A percentile compares a stretch with the other conserved stretches of the same genome.
Conservation (phyloP, 768 basidiomycete species). For the Tylopilus sp. region DNA sequence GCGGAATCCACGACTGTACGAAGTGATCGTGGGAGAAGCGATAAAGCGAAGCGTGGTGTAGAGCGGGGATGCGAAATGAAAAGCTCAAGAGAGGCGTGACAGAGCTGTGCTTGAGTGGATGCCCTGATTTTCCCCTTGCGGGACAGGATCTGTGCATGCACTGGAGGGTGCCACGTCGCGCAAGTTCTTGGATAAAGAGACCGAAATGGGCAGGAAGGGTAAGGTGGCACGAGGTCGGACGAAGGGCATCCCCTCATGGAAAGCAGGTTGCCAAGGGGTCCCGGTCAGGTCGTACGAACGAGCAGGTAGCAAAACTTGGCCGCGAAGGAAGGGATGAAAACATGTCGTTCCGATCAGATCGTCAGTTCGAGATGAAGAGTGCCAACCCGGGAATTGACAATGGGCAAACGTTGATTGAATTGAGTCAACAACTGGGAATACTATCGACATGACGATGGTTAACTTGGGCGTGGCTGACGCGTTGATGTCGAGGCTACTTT, state of each 20-base stretch:
- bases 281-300: constrained; percentile 20
- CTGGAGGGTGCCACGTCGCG: constrained; percentile 27
- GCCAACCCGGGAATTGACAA: background rate
- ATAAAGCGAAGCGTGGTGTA: constrained; percentile 12
- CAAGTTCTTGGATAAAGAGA: constrained; percentile 23
- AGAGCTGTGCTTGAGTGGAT: constrained; percentile 21
- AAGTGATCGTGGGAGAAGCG: constrained; percentile 34
- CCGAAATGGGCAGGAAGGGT: constrained; percentile 26
- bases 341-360: constrained; percentile 18
- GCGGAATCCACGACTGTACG: constrained; percentile 25
- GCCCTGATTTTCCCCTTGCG: constrained; percentile 30
- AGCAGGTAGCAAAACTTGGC: constrained; percentile 10
- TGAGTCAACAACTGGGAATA: background rate
- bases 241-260: constrained; percentile 28
- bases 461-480: constrained; percentile 3
- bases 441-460: constrained; percentile 1
- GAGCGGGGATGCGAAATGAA: constrained; percentile 4
- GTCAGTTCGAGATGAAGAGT: constrained; percentile 3
- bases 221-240: constrained; percentile 30
- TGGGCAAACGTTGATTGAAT: constrained; percentile 6
- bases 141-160: constrained; percentile 20
- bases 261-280: constrained; percentile 11
- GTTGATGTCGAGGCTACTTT: too few species aligned
- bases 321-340: background rate
- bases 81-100: constrained; percentile 5